Evolutionary conservation across 208 protist species (phyloP).

Genomic region (Wallacemonas collosoma): DNA sequence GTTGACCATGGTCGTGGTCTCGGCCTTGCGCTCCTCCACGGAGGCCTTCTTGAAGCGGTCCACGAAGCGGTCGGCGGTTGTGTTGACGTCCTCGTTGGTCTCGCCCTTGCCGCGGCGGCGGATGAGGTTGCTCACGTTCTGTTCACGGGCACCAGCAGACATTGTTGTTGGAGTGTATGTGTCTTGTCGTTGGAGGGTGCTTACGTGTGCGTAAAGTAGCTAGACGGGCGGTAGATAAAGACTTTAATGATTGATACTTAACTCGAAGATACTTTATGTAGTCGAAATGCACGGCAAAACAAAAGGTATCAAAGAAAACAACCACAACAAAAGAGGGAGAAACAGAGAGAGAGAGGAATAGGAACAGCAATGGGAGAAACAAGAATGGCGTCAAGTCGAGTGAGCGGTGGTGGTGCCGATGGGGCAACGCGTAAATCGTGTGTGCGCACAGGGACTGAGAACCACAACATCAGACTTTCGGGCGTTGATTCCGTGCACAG

Average conservation of each 20-base stretch:
- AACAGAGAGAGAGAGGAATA: constrained; percentile 7
- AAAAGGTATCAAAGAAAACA: no score
- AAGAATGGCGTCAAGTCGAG: neutral
- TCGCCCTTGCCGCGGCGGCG: constrained; percentile 55
- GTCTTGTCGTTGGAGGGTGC: neutral
- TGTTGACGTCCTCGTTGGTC: constrained; percentile 56
- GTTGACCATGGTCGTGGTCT: constrained; percentile 90
- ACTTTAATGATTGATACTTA: constrained; percentile 17
- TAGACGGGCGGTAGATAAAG: constrained; percentile 11
- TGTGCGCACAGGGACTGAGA: neutral
- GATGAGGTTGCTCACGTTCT: constrained; percentile 49
- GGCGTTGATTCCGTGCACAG: no score
- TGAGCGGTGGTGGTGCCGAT: neutral
- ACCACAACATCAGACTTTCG: no score
- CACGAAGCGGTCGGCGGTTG: constrained; percentile 76
- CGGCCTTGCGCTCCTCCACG: constrained; percentile 64
- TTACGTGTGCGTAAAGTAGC: neutral
- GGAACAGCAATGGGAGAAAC: neutral
- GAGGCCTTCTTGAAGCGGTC: constrained; percentile 80
- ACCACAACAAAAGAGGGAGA: neutral
- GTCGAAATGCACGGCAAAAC: no score
- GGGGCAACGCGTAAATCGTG: neutral
- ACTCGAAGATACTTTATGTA: constrained; percentile 6
- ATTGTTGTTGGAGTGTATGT: constrained; percentile 30
- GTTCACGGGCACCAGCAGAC: constrained; percentile 60